These are phyloP conservation scores for Chlorella sp. DNA, from an alignment of 139 green algal species.

Conservation along the genomic window DNA sequence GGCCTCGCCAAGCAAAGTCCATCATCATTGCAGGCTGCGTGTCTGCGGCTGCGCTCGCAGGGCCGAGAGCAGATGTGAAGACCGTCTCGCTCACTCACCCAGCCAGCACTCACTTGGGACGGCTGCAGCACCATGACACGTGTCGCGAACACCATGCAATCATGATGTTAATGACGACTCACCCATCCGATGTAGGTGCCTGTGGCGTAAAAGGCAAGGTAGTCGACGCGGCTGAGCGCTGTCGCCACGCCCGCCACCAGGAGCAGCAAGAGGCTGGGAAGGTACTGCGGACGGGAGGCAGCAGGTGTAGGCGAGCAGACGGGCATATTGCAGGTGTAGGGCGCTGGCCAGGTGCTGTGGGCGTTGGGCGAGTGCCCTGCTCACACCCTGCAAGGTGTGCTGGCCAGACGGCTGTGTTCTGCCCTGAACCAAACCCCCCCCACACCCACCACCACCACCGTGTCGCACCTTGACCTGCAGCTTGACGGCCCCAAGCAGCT, in stretches of 20 bases:
- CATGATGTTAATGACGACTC: too few species aligned
- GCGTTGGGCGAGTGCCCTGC: neutral
- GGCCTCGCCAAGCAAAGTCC: too few species aligned
- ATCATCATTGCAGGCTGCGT: too few species aligned
- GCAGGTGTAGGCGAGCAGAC: neutral
- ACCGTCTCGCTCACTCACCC: too few species aligned
- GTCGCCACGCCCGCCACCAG: slow-evolving; percentile 1
- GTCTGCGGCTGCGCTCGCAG: too few species aligned
- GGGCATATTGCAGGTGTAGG: neutral
- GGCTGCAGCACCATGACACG: too few species aligned
- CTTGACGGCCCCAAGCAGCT: slow-evolving; percentile 57
- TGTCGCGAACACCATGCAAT: too few species aligned
- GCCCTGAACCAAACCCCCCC: neutral
- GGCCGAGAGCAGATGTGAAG: too few species aligned
- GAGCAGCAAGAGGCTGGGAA: slow-evolving; percentile 18
- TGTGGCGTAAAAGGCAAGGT: slow-evolving; percentile 67
- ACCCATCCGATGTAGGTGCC: slow-evolving; percentile 68
- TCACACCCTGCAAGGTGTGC: neutral
- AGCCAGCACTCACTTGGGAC: too few species aligned
- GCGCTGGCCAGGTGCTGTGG: neutral
- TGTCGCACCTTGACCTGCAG: slow-evolving; percentile 61
- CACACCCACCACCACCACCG: neutral
- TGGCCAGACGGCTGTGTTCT: neutral
- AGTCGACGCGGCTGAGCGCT: neutral
- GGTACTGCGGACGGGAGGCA: slow-evolving; percentile 15